Base-by-base conservation (phyloP, 2,329 filamentous ascomycete species). In the Fusarium nanum region DNA sequence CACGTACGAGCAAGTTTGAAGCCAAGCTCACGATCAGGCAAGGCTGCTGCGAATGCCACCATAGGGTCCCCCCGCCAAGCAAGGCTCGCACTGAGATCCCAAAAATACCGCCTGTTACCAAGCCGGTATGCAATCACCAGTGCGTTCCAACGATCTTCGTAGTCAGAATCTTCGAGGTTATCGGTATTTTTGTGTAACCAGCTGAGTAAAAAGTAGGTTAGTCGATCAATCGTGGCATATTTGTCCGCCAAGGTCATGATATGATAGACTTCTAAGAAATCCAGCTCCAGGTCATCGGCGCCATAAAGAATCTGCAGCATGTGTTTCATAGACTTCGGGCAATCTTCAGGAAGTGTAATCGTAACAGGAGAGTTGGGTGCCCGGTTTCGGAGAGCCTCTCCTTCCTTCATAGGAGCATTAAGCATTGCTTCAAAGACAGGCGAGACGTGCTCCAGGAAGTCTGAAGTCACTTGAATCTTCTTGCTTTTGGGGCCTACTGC, bases 391-490 rank as follows among this genome's bases (percentile, higher is more conserved):
- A 55, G n/a, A 22, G n/a, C 14, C 16, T 46, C n/a, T 3, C 30
- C 56, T 44, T 47, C 49, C 1, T 5, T 9, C 48, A 30, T 46
- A 1, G 18, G 11, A 4, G 32, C 25, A 7, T 34, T 3, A 1
- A 63, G 18, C 56, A 60, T 60, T 28, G 18, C 32, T 12, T 32
- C 12, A 8, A 64, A 64, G 8, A 64, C 48, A 13, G 48, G 56
- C 4, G 60, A 56, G 10, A 47, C 10, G 5, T 34, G 25, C 27
- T 42, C 9, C 2, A 64, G 49, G 13, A 64, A 60, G 14, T 28
- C 34, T 10, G 30, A 42, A 13, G 44, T 4, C 10, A 64, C 56
- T n/a, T 32, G 48, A 3, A 64, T 61, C 7, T 23, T 23, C 0
- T 1, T 3, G 7, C 22, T 13, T 12, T 13, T 1, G 2, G 27